Conservation (phyloP, 192 early-diverging fungal species). For the Spizellomyces punctatus region DNA sequence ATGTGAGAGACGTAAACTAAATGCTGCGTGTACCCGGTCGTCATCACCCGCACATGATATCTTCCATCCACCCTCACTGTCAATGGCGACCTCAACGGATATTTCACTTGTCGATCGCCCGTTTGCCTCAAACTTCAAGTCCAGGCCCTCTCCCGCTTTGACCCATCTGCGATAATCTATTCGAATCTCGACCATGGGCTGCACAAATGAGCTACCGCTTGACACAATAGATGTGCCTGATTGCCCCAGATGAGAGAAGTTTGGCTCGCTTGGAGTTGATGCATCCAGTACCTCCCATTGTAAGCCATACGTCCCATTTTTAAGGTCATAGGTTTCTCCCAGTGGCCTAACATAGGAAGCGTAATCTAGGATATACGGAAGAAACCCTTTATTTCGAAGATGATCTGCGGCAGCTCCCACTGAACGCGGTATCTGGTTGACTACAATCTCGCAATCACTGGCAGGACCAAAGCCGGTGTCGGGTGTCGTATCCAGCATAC, state of each 20-base stretch:
- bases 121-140: not conserved
- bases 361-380: conserved; percentile 16
- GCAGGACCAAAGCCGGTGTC: not conserved
- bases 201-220: not conserved
- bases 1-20: too few relatives aligned
- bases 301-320: conserved; percentile 1
- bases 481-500: conserved; percentile 1
- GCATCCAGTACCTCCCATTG: conserved; percentile 6
- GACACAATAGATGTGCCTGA: conserved; percentile 3
- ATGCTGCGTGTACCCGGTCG: too few relatives aligned
- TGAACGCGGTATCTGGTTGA: conserved; percentile 8
- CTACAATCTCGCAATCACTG: not conserved
- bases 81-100: not conserved
- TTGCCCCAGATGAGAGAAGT: not conserved
- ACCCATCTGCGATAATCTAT: conserved; percentile 21
- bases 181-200: conserved; percentile 24
- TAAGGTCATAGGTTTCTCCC: not conserved
- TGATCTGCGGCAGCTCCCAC: conserved; percentile 1
- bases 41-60: too few relatives aligned
- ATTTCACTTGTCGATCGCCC: not conserved
- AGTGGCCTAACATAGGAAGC: not conserved
- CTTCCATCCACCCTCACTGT: conserved; percentile 8
- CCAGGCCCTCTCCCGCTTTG: conserved; percentile 6
- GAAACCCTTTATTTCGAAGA: conserved; percentile 12
- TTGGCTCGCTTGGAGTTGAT: too few relatives aligned